Evolutionary conservation across 495 filamentous ascomycete species (phyloP), one percentile per base, ranked within the genome.

Genomic region (Lasiosphaeris hirsuta): DNA sequence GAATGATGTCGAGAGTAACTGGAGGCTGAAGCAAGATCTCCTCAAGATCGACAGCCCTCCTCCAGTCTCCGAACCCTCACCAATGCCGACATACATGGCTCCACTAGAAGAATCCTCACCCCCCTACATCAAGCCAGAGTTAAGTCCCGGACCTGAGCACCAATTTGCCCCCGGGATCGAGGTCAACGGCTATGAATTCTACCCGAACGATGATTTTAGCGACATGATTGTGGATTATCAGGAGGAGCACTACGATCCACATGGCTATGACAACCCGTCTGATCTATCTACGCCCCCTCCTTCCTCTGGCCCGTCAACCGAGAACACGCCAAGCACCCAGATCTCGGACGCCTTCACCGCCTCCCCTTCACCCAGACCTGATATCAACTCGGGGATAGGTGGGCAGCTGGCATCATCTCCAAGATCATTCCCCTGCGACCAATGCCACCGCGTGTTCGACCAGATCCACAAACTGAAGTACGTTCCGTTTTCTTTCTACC

Each of bases 391-490:
- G 0, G 44, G 9, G 6, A 49, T 52, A 13, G 46, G 39, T 1
- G 49, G 37, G 8, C 57, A 64, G 33, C 8, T 60, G 10, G 54
- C 33, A 14, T 45, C 63, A 14, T 67, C 67, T 18, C 64, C 64
- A 0, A 65, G 64, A 23, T 56, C 63, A 9, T 71, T 67, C 15
- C 51, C 62, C 7, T 80, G 77, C 56, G 69, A 72, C 30, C 65
- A 71, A 39, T 80, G 77, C 58, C 64, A 69, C 36, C 69, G 71
- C 18, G 63, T 69, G 8, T 79, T 79, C 40, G 73, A 74, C 23
- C 73, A 78, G 45, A 63, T 73, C 3, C 75, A 80, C 56, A 75
- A 79, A 51, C 75, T 80, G 35, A 80, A 80, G 72, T 74, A 67
- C 14, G 72, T 61, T n/a, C 7, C 9, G 10, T 9, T 7, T 15